Evolutionary conservation across 768 basidiomycete species (phyloP), one percentile per base, ranked within the genome.

Genomic region (Lactarius hengduanensis): DNA sequence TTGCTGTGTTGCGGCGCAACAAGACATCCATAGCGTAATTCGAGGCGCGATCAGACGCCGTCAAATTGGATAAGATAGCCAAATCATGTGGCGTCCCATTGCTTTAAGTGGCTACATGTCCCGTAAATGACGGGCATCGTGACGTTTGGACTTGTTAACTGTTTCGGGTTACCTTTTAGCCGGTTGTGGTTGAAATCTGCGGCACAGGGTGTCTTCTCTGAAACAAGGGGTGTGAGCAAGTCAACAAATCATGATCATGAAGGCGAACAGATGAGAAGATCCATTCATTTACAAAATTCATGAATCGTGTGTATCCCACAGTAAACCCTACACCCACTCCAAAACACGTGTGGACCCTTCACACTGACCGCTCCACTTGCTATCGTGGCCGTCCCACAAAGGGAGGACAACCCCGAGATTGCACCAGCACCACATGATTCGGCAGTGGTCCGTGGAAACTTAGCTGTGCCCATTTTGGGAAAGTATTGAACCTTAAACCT

Each of bases 231-330:
- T 26, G 50, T 53, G 50, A 20, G 5, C 26, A 53, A 53, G 22
- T 53, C 50, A 26, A 53, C 50, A 53, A 41, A 26, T 53, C 50
- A 53, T 28, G 50, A 53, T 26, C 26, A 16, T 53, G 43, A n/a
- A 45, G 26, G 50, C 15, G 50, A 53, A 53, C 50, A 53, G 50
- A 53, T 13, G 50, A 53, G 50, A 53, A 53, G 50, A 53, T 53
- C 50, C 26, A 53, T 53, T 53, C 50, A 53, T 53, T 53, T 53
- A 15, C 50, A 53, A 53, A 53, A 53, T 13, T 53, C 26, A 13
- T 26, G 26, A 53, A 26, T 53, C 50, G n/a, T 45, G 20, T 20
- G 43, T 43, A 43, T 43, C 43, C n/a, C 15, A n/a, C 4, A 22
- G 50, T 53, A 26, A 26, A 10, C 26, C 26, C 50, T 53, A 4